Percentiles rank a stretch among this genome's conserved stretches.
These are phyloP conservation scores for Cyberlindnera mississippiensis DNA, from an alignment of 805 yeast genomes.

Conservation along the genomic window DNA sequence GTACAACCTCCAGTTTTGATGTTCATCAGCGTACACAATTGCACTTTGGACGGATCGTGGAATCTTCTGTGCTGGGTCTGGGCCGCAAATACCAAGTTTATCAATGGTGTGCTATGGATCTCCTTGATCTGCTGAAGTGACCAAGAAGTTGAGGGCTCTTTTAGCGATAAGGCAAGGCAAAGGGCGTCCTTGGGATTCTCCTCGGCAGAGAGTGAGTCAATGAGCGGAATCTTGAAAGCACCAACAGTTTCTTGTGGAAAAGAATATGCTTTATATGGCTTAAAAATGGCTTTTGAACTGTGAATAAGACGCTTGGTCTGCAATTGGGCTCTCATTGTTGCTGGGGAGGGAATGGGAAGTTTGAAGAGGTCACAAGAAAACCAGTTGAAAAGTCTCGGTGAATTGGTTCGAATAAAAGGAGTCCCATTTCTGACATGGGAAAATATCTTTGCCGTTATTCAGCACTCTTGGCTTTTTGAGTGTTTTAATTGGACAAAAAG, in stretches of 20 bases:
- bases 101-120: conserved; percentile 62
- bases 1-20: conserved; percentile 81
- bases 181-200: conserved; percentile 17
- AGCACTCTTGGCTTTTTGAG: too few relatives aligned
- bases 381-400: too few relatives aligned
- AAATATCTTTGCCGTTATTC: too few relatives aligned
- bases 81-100: conserved; percentile 56
- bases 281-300: neutral
- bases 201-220: neutral
- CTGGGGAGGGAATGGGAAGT: too few relatives aligned
- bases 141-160: conserved; percentile 44
- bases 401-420: too few relatives aligned
- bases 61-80: conserved; percentile 62
- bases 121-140: conserved; percentile 53
- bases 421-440: too few relatives aligned
- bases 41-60: conserved; percentile 68
- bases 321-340: neutral
- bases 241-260: neutral
- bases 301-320: neutral
- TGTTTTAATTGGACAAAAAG: too few relatives aligned
- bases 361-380: too few relatives aligned
- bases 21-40: conserved; percentile 69
- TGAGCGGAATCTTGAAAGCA: neutral
- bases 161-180: conserved; percentile 28
- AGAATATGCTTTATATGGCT: neutral